These are phyloP conservation scores for Pachysolen tannophilus DNA, from an alignment of 805 yeast species.

Conservation along the genomic window DNA sequence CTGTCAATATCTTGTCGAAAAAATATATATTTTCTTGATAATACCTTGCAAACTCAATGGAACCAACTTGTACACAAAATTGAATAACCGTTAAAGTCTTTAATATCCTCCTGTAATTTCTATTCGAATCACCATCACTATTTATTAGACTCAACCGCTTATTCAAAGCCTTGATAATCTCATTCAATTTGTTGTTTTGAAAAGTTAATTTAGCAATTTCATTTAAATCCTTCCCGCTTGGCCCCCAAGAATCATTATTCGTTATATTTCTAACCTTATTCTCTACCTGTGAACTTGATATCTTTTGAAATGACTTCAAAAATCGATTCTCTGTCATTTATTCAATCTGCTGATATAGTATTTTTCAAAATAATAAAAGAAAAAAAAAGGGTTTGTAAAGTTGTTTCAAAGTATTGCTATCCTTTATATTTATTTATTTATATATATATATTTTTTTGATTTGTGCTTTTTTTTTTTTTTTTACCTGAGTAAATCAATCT, in stretches of 20 bases:
- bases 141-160: conserved; percentile 33
- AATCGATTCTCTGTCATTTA: too few species aligned
- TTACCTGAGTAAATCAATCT: too few species aligned
- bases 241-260: conserved; percentile 45
- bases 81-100: conserved; percentile 46
- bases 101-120: conserved; percentile 32
- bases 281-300: conserved; percentile 3
- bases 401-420: too few species aligned
- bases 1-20: conserved; percentile 18
- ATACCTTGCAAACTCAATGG: conserved; percentile 42
- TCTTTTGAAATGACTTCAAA: conserved; percentile 6
- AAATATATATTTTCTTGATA: conserved; percentile 29
- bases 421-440: too few species aligned
- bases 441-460: too few species aligned
- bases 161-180: conserved; percentile 30
- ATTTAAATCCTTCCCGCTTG: conserved; percentile 46
- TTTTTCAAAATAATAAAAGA: too few species aligned
- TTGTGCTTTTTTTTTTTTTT: too few species aligned
- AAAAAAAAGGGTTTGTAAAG: too few species aligned
- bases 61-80: conserved; percentile 46
- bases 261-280: conserved; percentile 35
- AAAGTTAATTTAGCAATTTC: conserved; percentile 41
- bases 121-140: conserved; percentile 22
- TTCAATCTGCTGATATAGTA: too few species aligned
- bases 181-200: conserved; percentile 27